Conservation (phyloP, 331 rosid species). For the Malus hybrid region DNA sequence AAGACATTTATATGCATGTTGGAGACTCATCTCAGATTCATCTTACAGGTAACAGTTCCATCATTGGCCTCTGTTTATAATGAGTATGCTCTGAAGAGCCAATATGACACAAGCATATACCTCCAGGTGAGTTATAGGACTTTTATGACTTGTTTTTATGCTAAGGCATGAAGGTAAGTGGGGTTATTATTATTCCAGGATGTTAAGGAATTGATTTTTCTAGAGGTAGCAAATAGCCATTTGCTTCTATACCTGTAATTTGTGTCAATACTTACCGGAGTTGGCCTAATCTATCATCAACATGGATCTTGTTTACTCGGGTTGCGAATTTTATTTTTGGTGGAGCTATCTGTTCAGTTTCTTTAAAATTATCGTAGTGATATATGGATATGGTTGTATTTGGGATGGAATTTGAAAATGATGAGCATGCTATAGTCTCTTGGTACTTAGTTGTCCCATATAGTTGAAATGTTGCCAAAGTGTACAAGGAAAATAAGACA, state of each 20-base stretch:
- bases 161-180: neutral
- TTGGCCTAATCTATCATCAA: neutral
- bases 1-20: slow-evolving; percentile 5
- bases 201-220: neutral
- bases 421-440: neutral
- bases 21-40: slow-evolving; percentile 19
- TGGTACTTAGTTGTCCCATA: neutral
- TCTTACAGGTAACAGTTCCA: slow-evolving; percentile 82
- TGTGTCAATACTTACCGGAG: neutral
- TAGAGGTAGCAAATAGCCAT: neutral
- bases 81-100: slow-evolving; percentile 96
- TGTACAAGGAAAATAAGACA: neutral
- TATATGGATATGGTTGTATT: neutral
- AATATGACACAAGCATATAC: slow-evolving; percentile 95
- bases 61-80: slow-evolving; percentile 90
- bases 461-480: neutral
- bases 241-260: neutral
- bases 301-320: neutral
- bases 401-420: neutral
- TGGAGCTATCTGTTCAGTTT: neutral
- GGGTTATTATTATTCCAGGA: neutral
- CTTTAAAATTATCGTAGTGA: neutral
- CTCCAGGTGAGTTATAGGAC: slow-evolving; percentile 55
- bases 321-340: neutral
- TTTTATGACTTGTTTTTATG: neutral